Base-by-base conservation (phyloP, 768 basidiomycete species). In the Hemileccinum rubropunctum region DNA sequence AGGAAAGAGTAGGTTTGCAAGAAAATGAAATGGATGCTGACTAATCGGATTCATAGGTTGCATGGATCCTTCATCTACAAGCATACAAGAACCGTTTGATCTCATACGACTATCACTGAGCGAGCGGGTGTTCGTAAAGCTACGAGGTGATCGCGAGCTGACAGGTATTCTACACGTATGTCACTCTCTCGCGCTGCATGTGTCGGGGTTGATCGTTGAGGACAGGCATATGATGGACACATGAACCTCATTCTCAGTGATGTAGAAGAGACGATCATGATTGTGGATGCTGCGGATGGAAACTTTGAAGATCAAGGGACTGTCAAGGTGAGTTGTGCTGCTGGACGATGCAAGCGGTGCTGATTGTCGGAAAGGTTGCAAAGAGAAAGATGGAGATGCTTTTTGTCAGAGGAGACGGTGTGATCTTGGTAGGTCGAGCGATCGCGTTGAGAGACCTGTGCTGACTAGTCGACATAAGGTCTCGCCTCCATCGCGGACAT, bases 171-270 rank as follows among this genome's bases (percentile, higher is more conserved):
- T 99, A 40, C 95, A 99, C 73, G 97, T 95, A 63, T 42, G 89
- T 67, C 41, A 37, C 35, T 18, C n/a, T n/a, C 41, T 51, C 6
- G 27, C 40, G 36, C 32, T 36, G 38, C 18, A 21, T 33, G 44
- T 28, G 48, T 41, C 3, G 46, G 42, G 33, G 17, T 45, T 47
- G 54, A 51, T 47, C 34, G 21, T 56, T 26, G 50, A 45, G 58
- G 23, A 23, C 62, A 99, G 97, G 97, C 97, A 18, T 98, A 98
- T 63, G 97, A 99, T 73, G 97, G 95, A n/a, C 97, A 98, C 70
- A 98, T 98, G 97, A 98, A 99, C 69, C 78, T 99, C 60, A 97
- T 99, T 55, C 77, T 99, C 60, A 94, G 91, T 61, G 91, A 98
- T 64, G 97, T 98, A 14, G 95, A 98, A 66, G 97, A 99, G 73